Evolutionary conservation across 1,139 yeast species (phyloP).

Genomic region (Citeromyces siamensis): DNA sequence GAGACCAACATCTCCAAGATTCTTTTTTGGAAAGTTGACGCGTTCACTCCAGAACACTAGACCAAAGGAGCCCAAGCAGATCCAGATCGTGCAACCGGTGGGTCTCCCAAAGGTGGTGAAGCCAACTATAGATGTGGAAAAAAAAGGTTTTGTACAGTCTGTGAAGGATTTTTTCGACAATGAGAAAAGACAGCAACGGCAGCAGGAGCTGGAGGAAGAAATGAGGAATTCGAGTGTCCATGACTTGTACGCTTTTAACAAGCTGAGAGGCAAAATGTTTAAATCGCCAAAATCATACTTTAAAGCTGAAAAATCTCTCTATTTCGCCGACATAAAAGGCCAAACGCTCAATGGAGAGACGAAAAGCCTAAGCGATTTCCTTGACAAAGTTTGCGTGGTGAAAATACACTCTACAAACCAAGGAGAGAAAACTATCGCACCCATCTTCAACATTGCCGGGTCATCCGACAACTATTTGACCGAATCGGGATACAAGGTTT

Average conservation of each 20-base stretch:
- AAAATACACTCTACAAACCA: slow-evolving; percentile 57
- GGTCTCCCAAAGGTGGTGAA: slow-evolving; percentile 23
- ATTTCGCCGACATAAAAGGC: slow-evolving; percentile 76
- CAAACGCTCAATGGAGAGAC: slow-evolving; percentile 32
- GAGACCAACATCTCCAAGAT: too few relatives aligned
- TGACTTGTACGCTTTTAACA: slow-evolving; percentile 67
- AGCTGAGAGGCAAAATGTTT: slow-evolving; percentile 78
- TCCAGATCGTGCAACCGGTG: slow-evolving; percentile 40
- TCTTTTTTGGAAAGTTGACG: slow-evolving; percentile 19
- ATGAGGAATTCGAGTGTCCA: slow-evolving; percentile 80
- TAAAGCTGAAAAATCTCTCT: slow-evolving; percentile 60
- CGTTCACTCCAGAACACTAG: slow-evolving; percentile 18
- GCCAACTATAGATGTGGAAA: slow-evolving; percentile 12
- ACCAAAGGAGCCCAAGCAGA: slow-evolving; percentile 19
- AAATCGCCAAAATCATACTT: slow-evolving; percentile 70
- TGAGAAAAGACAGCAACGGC: slow-evolving; percentile 21
- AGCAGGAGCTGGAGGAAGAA: slow-evolving; percentile 48
- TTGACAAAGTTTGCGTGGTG: slow-evolving; percentile 47
- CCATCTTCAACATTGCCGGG: slow-evolving; percentile 37
- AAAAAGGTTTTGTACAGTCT: slow-evolving; percentile 22
- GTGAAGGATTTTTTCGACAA: slow-evolving; percentile 33
- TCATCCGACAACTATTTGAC: slow-evolving; percentile 25
- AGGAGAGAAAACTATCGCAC: slow-evolving; percentile 57
- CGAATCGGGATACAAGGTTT: slow-evolving; percentile 19
- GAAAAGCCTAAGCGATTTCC: slow-evolving; percentile 30